Evolutionary conservation across 1,139 yeast species (phyloP), one percentile per base, ranked within the genome.

Genomic region (Candida sp.): DNA sequence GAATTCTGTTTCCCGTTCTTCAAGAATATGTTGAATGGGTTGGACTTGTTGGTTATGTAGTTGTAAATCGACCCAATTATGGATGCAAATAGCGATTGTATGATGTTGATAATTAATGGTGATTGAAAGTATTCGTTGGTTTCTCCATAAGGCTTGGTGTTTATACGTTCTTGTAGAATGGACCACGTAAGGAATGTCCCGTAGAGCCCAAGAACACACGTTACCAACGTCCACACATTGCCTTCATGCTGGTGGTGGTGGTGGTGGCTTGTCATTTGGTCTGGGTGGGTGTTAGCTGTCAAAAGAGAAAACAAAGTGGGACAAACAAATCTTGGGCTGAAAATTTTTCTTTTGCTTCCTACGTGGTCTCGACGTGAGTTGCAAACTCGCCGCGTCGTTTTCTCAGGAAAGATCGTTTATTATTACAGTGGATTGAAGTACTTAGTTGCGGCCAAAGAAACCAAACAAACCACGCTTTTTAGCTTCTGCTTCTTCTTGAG

Each of bases 171-270:
- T 63, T 94, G 98, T 12, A 93, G 79, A 35, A 90, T 79, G 0
- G 97, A 93, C 99, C 99, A 94, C 2, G 94, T 80, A 35, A 94
- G 71, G 62, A 94, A 94, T 38, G 97, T 86, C 1, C 83, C 85
- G 63, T 93, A 94, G 44, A 94, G 88, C 0, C 97, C 97, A 1
- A 70, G 58, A 0, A 88, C 84, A 61, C 93, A 88, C 7, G 81
- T 56, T 0, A 78, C 57, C 38, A 88, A 72, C 27, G 77, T 70
- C 17, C 63, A n/a, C 7, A 42, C 35, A 32, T 31, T 46, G 49
- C 51, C 55, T 49, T 54, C 12, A 32, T 46, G 31, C 9, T 46
- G 34, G 7, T 43, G 31, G 7, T 28, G 28, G 7, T 28, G 28
- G 22, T n/a, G 42, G 11, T 28, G 47, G 34, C 26, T 34, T 40